Conservation (phyloP, 768 basidiomycete species). For the Pleurotus cornucopiae region DNA sequence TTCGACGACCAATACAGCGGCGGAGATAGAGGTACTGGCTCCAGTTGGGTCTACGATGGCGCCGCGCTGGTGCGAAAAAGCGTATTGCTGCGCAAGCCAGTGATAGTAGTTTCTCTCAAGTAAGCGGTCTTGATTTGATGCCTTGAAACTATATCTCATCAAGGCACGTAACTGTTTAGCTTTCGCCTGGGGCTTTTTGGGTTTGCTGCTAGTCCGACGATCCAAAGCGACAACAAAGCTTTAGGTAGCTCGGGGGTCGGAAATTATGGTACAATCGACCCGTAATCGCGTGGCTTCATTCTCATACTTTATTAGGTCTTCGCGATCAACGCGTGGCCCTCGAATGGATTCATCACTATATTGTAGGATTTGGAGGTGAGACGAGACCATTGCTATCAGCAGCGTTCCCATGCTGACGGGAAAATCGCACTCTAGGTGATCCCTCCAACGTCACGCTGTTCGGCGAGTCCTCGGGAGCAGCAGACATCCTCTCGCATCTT, state of each 20-base stretch:
- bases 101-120: constrained; percentile 76
- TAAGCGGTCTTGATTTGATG: constrained; percentile 27
- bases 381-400: background rate
- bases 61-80: constrained; percentile 70
- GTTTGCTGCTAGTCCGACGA: constrained; percentile 61
- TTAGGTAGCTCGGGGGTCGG: constrained; percentile 70
- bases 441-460: constrained; percentile 52
- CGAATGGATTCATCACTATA: constrained; percentile 59
- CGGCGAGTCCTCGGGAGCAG: constrained; percentile 48
- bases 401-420: background rate
- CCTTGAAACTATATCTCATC: background rate
- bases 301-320: constrained; percentile 36
- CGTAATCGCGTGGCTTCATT: background rate
- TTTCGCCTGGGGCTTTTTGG: constrained; percentile 78
- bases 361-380: constrained; percentile 57
- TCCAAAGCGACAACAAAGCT: constrained; percentile 63
- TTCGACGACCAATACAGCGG: constrained; percentile 39
- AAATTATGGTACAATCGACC: constrained; percentile 57
- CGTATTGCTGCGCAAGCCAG: constrained; percentile 54
- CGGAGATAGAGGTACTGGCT: constrained; percentile 68
- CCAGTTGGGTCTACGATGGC: constrained; percentile 75
- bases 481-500: constrained; percentile 59
- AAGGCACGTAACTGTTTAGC: constrained; percentile 28
- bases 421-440: constrained; percentile 23
- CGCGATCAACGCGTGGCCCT: constrained; percentile 62